These are phyloP conservation scores for Oropetium thomaeum DNA, from an alignment of 176 grass and related monocot genomes.

Conservation along the genomic window DNA sequence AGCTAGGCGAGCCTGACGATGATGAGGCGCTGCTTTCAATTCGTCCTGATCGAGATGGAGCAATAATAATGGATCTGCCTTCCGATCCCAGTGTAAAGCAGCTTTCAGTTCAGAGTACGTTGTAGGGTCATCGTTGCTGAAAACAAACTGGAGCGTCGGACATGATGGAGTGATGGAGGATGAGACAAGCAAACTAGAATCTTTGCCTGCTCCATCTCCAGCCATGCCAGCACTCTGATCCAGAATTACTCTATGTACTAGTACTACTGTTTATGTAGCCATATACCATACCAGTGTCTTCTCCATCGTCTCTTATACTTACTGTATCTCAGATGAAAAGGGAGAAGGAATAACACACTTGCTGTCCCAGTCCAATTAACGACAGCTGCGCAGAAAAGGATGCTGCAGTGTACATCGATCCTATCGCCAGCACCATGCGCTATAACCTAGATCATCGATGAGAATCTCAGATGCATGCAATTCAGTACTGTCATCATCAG, in stretches of 20 bases:
- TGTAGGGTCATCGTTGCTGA: neutral
- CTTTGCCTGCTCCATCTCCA: constrained; percentile 16
- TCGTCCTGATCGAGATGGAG: neutral
- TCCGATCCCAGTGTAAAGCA: constrained; percentile 9
- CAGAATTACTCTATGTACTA: neutral
- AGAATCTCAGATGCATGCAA: neutral
- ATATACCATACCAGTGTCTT: neutral
- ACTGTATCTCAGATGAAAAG: neutral
- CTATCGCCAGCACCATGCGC: neutral
- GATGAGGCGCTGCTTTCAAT: neutral
- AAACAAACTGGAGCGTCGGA: neutral
- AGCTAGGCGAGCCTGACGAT: neutral
- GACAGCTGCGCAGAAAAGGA: neutral
- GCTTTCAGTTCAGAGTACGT: constrained; percentile 21
- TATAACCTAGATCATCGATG: neutral
- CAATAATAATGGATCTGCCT: too few relatives aligned
- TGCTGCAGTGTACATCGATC: neutral
- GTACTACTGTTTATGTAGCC: neutral
- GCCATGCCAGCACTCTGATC: constrained; percentile 15
- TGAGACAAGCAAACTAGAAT: constrained; percentile 30
- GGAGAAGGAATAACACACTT: neutral
- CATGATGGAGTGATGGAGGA: neutral
- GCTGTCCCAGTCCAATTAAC: neutral
- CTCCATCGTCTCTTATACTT: neutral
- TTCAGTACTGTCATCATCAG: neutral